Base-by-base conservation (phyloP, 768 basidiomycete species). In the Boletus subparvulus region DNA sequence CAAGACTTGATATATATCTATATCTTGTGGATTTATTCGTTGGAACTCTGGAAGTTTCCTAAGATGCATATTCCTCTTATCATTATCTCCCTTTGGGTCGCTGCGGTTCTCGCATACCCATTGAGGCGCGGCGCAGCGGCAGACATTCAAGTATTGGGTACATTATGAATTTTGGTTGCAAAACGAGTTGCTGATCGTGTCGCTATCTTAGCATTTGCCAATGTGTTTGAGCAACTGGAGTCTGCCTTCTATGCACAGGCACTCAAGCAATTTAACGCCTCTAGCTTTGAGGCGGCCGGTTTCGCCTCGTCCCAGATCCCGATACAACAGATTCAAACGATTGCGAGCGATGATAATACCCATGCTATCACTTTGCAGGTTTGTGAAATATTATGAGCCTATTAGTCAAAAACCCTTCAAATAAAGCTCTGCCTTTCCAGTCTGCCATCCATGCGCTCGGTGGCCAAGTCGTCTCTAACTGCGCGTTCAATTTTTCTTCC, bases 171-270 rank as follows among this genome's bases (percentile, higher is more conserved):
- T 13, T 7, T 21, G 14, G 14, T 47, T 19, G 40, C 11, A 37
- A 3, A 21, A 10, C 8, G 10, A 44, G 14, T 41, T 26, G 26
- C 41, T 47, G 41, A 51, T 43, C 21, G 6, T 36, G 47, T 11
- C 19, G 40, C 47, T 17, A 35, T 55, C 39, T 30, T 54, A 92
- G 90, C 85, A 66, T 92, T 92, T 61, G 88, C 89, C 44, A 76
- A 84, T 67, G 84, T 88, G 47, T 77, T 92, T 43, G 90, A 92
- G 69, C 82, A 86, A 60, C 75, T 92, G 16, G 90, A 92, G 70
- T 79, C 78, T 13, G 63, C 74, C 28, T 92, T 92, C 67, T 93
- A 93, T 69, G 56, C 73, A 3, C 80, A 89, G 65, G 88, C 83
- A 16, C 74, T 91, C 24, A 50, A 70, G 13, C 86, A 85, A 64